A percentile compares a stretch with the other conserved stretches of the same genome.
These are phyloP conservation scores for Hansenula sp. DNA, from an alignment of 1,139 yeast species.

Conservation along the genomic window DNA sequence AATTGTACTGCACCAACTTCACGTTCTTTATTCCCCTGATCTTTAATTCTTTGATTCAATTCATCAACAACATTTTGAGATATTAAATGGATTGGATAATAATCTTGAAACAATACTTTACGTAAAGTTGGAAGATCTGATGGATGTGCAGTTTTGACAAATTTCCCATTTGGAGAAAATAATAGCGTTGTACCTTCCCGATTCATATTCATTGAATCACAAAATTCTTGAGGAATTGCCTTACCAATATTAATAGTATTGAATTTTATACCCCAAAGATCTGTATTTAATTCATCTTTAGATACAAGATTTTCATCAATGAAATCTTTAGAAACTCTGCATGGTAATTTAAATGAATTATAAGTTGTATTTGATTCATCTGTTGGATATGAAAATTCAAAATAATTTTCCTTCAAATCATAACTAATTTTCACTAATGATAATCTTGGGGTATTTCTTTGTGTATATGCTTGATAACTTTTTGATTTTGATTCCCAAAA, in stretches of 20 bases:
- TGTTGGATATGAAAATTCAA: constrained; percentile 26
- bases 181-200: constrained; percentile 22
- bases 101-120: constrained; percentile 36
- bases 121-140: constrained; percentile 10
- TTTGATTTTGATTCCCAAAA: constrained; percentile 21
- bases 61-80: constrained; percentile 30
- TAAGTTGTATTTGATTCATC: constrained; percentile 6
- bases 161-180: constrained; percentile 29
- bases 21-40: constrained; percentile 13
- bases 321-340: constrained; percentile 22
- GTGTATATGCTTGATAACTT: constrained; percentile 28
- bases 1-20: constrained; percentile 26
- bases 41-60: constrained; percentile 22
- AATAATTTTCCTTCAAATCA: constrained; percentile 21
- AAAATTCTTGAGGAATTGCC: constrained; percentile 20
- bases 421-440: constrained; percentile 26
- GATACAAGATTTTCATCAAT: constrained; percentile 12
- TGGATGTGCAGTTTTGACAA: constrained; percentile 24
- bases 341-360: constrained; percentile 26
- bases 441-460: constrained; percentile 30
- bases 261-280: constrained; percentile 25
- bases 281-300: constrained; percentile 6
- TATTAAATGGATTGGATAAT: constrained; percentile 36
- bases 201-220: constrained; percentile 16
- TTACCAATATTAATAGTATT: constrained; percentile 20